These are phyloP conservation scores for Plasmodium chabaudi DNA, from an alignment of 169 alveolate species.

Conservation along the genomic window DNA sequence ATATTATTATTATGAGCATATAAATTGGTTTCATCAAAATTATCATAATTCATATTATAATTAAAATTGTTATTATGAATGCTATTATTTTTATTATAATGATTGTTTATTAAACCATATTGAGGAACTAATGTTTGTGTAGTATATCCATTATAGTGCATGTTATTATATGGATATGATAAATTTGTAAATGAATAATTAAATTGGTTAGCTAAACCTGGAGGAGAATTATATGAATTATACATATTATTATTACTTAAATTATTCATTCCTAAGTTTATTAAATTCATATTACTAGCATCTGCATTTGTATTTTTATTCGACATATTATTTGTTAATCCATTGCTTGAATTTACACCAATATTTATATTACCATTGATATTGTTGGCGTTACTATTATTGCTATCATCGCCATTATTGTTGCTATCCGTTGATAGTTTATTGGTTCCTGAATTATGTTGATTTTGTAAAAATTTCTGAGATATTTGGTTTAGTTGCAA, in stretches of 20 bases:
- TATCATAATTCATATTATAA: conserved; percentile 64
- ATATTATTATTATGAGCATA: conserved; percentile 52
- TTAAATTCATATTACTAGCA: conserved; percentile 34
- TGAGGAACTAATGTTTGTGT: conserved; percentile 69
- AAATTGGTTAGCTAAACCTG: conserved; percentile 68
- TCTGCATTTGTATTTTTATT: conserved; percentile 67
- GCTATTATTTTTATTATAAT: conserved; percentile 50
- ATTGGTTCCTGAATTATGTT: conserved; percentile 24
- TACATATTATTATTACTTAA: conserved; percentile 49
- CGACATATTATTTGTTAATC: conserved; percentile 14
- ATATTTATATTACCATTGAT: conserved; percentile 1
- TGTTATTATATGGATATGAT: conserved; percentile 66
- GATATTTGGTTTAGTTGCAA: conserved; percentile 56
- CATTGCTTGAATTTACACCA: conserved; percentile 4
- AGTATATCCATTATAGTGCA: conserved; percentile 58
- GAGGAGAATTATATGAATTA: conserved; percentile 66
- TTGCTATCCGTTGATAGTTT: background rate
- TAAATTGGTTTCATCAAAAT: conserved; percentile 58
- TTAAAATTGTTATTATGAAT: conserved; percentile 53
- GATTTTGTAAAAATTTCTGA: conserved; percentile 49
- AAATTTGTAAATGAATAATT: conserved; percentile 45
- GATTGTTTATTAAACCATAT: conserved; percentile 47
- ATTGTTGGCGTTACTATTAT: background rate
- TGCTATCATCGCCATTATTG: background rate
- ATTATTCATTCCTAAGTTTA: conserved; percentile 44